A percentile compares a stretch with the other conserved stretches of the same genome.
phyloP scores from a whole-genome alignment of 75 land plant species.

The Chamaecyparis obtusa region DNA sequence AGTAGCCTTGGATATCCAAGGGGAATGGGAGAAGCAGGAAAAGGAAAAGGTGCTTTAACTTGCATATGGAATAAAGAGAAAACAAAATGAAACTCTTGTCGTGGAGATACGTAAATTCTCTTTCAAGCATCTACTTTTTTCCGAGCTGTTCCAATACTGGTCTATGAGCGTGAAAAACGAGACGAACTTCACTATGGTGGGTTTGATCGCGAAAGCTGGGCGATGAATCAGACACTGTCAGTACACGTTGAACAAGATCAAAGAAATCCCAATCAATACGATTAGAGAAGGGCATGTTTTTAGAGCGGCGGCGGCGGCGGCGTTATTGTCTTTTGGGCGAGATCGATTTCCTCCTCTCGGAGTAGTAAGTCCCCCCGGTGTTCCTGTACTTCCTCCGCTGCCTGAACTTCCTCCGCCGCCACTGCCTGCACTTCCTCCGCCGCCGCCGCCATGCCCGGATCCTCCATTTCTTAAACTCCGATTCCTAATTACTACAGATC shows the following conservation, averaged over 20 bases:
- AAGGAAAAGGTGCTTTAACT: no score
- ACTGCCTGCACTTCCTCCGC: not conserved
- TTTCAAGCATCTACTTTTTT: no score
- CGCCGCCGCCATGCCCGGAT: not conserved
- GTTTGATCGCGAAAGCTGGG: no score
- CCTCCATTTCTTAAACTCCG: not conserved
- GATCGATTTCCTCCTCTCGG: not conserved
- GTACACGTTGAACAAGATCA: not conserved
- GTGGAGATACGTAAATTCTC: no score
- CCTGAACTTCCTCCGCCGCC: not conserved
- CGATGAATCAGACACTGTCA: not conserved
- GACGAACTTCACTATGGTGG: no score
- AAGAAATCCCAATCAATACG: not conserved
- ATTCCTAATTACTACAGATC: not conserved
- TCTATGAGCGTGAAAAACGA: no score
- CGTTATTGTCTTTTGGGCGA: not conserved
- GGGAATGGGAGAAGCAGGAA: no score
- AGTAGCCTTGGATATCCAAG: no score
- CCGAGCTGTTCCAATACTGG: no score
- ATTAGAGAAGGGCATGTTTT: not conserved
- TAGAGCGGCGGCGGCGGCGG: not conserved
- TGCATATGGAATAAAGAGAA: no score
- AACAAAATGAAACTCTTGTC: no score
- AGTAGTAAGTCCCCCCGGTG: not conserved
- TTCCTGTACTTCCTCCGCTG: not conserved